These are phyloP conservation scores for Pseudogymnoascus sp. DNA, from an alignment of 2,329 filamentous ascomycete species.

Conservation along the genomic window DNA sequence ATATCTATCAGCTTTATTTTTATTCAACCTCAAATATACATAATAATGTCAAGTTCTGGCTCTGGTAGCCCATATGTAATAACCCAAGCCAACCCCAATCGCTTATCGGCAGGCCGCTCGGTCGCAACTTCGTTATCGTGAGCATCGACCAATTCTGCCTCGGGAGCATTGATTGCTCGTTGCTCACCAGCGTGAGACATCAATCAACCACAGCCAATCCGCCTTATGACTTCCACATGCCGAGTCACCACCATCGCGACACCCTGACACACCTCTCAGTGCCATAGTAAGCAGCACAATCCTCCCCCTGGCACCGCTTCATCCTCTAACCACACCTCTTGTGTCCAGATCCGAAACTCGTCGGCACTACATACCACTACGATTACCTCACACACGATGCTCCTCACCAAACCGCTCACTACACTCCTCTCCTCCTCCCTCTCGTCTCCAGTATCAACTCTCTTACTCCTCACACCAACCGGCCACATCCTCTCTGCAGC, in stretches of 20 bases:
- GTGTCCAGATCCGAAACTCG: constrained; percentile 10
- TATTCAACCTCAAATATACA: neutral
- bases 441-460: constrained; percentile 46
- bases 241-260: neutral
- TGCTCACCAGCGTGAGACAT: constrained; percentile 3
- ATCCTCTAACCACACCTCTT: constrained; percentile 3
- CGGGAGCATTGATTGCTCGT: neutral
- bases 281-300: neutral
- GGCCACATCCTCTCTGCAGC: constrained; percentile 59
- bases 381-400: constrained; percentile 24
- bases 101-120: neutral
- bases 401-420: constrained; percentile 60
- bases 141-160: constrained; percentile 3
- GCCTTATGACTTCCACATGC: constrained; percentile 1
- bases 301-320: constrained; percentile 18
- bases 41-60: neutral
- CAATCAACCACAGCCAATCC: constrained; percentile 3
- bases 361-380: constrained; percentile 18
- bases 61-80: neutral
- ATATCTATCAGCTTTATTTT: neutral
- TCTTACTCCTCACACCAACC: constrained; percentile 51
- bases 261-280: neutral
- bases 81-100: neutral
- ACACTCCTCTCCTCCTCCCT: constrained; percentile 53
- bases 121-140: neutral